These are phyloP conservation scores for Rosa rugosa DNA, from an alignment of 306 rosid genomes.

Conservation along the genomic window DNA sequence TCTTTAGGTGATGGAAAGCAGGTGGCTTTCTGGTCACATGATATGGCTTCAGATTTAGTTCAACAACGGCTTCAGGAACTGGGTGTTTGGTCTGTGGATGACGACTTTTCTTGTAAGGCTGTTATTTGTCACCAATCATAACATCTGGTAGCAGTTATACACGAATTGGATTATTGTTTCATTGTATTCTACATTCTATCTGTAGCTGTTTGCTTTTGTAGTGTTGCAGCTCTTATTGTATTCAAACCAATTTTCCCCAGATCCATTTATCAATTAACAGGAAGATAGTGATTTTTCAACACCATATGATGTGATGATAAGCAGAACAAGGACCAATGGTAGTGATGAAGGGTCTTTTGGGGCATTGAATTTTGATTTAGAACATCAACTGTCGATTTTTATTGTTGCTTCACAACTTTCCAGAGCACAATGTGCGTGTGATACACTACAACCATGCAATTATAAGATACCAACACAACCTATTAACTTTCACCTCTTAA, in stretches of 20 bases:
- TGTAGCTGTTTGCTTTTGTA: not conserved
- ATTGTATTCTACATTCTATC: not conserved
- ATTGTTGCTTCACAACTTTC: no score
- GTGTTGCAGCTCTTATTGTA: not conserved
- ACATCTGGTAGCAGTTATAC: constrained; percentile 17
- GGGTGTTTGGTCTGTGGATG: constrained; percentile 64
- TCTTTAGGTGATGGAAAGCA: constrained; percentile 48
- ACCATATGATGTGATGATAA: no score
- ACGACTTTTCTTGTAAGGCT: constrained; percentile 72
- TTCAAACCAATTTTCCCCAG: not conserved
- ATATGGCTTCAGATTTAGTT: constrained; percentile 39
- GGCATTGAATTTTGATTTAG: no score
- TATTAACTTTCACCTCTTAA: not conserved
- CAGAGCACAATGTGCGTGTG: no score
- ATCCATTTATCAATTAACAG: not conserved
- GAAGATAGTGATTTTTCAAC: not conserved
- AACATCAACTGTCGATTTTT: no score
- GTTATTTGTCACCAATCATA: constrained; percentile 73
- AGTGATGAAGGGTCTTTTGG: not conserved
- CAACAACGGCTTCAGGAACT: constrained; percentile 56
- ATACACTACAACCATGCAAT: no score
- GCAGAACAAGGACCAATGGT: not conserved
- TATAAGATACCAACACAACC: not conserved
- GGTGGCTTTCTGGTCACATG: constrained; percentile 61
- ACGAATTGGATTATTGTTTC: not conserved